phyloP scores from a whole-genome alignment of 2,329 filamentous ascomycete genomes.

The Colletotrichum viniferum region DNA sequence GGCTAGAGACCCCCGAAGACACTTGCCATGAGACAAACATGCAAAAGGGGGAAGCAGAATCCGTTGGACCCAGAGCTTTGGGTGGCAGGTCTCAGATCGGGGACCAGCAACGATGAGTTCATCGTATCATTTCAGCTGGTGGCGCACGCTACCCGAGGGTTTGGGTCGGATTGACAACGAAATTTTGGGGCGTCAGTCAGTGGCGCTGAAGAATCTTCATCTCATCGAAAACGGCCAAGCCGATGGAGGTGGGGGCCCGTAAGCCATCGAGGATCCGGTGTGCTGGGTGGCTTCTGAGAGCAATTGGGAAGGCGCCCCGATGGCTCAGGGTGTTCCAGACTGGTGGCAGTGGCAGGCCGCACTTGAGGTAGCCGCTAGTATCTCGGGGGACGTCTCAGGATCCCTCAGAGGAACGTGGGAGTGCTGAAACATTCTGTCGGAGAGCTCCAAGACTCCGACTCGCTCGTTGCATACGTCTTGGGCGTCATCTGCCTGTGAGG shows the following conservation, averaged over 20 bases:
- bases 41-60: not conserved
- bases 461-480: not conserved
- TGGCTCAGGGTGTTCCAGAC: not conserved
- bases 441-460: not conserved
- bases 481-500: not conserved
- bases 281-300: not conserved
- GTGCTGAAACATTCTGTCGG: not conserved
- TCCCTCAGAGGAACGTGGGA: not conserved
- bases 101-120: not conserved
- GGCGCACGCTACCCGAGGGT: not conserved
- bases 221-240: not conserved
- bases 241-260: not conserved
- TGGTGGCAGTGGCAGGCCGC: not conserved
- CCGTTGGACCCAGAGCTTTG: constrained; percentile 6
- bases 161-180: not conserved
- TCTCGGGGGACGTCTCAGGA: not conserved
- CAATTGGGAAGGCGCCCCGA: not conserved
- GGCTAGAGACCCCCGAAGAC: not conserved
- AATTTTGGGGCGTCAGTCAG: not conserved
- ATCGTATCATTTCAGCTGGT: not conserved
- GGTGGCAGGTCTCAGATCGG: not conserved
- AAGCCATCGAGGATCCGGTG: not conserved
- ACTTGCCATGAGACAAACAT: not conserved
- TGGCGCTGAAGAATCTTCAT: not conserved
- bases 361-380: not conserved